Evolutionary conservation across 2,329 filamentous ascomycete species (phyloP).

Genomic region (Talaromyces amestolkiae): DNA sequence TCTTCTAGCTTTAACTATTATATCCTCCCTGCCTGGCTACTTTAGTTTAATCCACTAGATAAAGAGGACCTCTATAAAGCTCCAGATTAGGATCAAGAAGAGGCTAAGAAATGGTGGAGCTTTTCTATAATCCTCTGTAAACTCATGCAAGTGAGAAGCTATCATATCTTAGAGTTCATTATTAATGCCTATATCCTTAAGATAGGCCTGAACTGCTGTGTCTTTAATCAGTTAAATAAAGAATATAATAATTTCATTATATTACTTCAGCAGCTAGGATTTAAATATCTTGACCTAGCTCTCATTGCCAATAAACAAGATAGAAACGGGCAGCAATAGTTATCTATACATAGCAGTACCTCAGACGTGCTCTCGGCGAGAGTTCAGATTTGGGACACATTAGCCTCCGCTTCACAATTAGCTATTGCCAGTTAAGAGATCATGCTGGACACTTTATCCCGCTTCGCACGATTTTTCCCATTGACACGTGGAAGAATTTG

Average conservation of each 20-base stretch:
- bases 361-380: background rate
- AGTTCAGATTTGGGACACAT: slow-evolving; percentile 1
- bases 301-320: slow-evolving; percentile 21
- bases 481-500: slow-evolving; percentile 29
- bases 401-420: background rate
- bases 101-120: background rate
- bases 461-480: slow-evolving; percentile 30
- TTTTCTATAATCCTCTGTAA: background rate
- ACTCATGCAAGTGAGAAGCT: background rate
- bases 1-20: slow-evolving; percentile 28
- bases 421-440: background rate
- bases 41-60: background rate
- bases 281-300: slow-evolving; percentile 28
- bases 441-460: slow-evolving; percentile 14
- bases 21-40: background rate
- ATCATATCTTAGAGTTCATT: background rate
- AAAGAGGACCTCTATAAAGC: background rate
- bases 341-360: slow-evolving; percentile 10
- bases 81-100: background rate
- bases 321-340: background rate
- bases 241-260: background rate
- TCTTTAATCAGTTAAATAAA: background rate
- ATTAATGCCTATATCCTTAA: background rate
- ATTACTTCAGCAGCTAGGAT: slow-evolving; percentile 18
- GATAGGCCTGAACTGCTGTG: background rate